Evolutionary conservation across 768 basidiomycete species (phyloP).

Genomic region (Piloderma croceum): DNA sequence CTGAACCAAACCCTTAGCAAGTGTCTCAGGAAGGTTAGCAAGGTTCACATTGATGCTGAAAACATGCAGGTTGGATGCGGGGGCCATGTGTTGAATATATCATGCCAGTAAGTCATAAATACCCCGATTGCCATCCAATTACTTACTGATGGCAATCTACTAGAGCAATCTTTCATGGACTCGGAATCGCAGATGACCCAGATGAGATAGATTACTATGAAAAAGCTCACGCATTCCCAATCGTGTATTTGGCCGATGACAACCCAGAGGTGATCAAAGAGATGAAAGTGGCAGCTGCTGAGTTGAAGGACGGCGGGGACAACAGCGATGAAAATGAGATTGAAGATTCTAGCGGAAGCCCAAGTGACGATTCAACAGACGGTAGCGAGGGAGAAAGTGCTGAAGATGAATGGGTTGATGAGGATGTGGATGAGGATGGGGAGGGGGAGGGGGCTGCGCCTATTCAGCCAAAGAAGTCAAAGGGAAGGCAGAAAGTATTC

Average conservation of each 20-base stretch:
- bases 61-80: constrained; percentile 12
- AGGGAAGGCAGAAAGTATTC: too few species aligned
- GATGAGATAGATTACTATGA: not conserved
- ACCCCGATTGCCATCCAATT: not conserved
- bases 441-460: too few species aligned
- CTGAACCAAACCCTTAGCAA: constrained; percentile 5
- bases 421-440: too few species aligned
- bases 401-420: too few species aligned
- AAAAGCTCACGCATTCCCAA: not conserved
- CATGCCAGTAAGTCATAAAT: constrained; percentile 7
- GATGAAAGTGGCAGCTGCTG: not conserved
- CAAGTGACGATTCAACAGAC: too few species aligned
- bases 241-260: not conserved
- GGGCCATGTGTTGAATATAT: constrained; percentile 8
- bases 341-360: too few species aligned
- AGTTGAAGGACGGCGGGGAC: not conserved
- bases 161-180: not conserved
- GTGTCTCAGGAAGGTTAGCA: constrained; percentile 1
- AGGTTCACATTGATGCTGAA: constrained; percentile 4
- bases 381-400: too few species aligned
- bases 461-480: too few species aligned
- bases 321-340: too few species aligned
- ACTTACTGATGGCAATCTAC: not conserved
- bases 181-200: not conserved
- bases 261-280: not conserved